Percentiles rank a stretch among this genome's conserved stretches.
Conservation (phyloP, 148 eudicot genomes). For the Cornus florida region DNA sequence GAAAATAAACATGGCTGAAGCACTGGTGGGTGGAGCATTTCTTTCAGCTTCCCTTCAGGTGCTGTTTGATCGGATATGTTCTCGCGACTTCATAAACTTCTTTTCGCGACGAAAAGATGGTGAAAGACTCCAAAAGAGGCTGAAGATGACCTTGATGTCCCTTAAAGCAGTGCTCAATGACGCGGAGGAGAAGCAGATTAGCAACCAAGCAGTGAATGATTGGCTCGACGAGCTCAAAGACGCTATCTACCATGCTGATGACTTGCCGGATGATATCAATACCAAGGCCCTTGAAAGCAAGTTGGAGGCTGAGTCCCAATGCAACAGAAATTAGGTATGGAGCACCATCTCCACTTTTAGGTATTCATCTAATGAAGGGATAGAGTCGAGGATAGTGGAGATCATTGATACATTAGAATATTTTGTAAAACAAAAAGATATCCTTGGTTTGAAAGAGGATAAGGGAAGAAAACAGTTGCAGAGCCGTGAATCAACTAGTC, state of each 20-base stretch:
- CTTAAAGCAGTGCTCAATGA: background rate
- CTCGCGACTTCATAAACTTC: background rate
- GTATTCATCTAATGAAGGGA: background rate
- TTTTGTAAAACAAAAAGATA: background rate
- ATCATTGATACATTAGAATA: constrained; percentile 17
- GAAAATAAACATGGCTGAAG: background rate
- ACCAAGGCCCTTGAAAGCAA: background rate
- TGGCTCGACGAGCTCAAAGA: background rate
- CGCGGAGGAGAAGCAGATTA: background rate
- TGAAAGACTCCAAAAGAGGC: background rate
- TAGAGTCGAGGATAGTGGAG: constrained; percentile 6
- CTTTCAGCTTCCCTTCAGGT: background rate
- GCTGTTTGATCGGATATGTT: background rate
- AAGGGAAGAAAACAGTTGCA: background rate
- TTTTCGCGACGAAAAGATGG: background rate
- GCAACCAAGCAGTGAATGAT: background rate
- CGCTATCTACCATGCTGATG: background rate
- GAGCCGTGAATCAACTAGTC: no score
- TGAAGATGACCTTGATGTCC: background rate
- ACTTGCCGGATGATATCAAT: background rate
- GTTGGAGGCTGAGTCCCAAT: background rate
- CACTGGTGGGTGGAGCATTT: background rate
- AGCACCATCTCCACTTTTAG: background rate
- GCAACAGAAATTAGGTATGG: background rate
- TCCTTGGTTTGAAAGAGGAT: constrained; percentile 2